Evolutionary conservation across 306 rosid species (phyloP), one percentile per base, ranked within the genome.

Genomic region (Neltuma alba): DNA sequence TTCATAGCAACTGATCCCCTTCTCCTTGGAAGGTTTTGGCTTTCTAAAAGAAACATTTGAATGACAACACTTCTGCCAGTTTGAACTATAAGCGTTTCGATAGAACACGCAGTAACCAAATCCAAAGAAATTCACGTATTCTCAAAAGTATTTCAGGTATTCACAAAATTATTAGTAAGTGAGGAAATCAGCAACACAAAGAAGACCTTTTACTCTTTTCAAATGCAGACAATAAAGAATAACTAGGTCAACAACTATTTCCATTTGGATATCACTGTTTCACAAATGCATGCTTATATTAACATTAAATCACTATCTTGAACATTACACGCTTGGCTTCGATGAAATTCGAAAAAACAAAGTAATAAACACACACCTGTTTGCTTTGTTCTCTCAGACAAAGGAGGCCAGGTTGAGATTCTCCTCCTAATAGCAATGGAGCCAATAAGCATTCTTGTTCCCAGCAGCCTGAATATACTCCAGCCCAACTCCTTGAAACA

Each of bases 331-430:
- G 61, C 74, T 34, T 27, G 23, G 2, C 48, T 58, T 62, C 6
- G 7, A 0, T 42, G 28, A 37, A 31, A 25, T 27, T 38, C 28
- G 65, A 57, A 40, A 72, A 72, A 62, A 58, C n/a, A 5, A 38
- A 10, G 75, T 9, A 72, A 60, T 63, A 25, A n/a, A 72, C 34
- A 40, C 20, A 55, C 41, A 88, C 97, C 96, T 76, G 97, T 94
- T 91, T 94, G 97, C 55, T 94, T 92, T 28, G 91, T 60, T 87
- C 97, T 91, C 82, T 76, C 87, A 64, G 71, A 70, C 84, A 91
- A 86, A 79, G 48, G 77, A 63, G 79, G 75, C 58, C 54, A 83
- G 78, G 97, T 88, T 64, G 97, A 89, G 40, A 94, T 89, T 0
- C 70, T 77, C 12, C 97, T 92, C 68, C 84, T 87, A 1, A 79